Conservation (phyloP, 163 green algal species). For the Chloromonas sp. region DNA sequence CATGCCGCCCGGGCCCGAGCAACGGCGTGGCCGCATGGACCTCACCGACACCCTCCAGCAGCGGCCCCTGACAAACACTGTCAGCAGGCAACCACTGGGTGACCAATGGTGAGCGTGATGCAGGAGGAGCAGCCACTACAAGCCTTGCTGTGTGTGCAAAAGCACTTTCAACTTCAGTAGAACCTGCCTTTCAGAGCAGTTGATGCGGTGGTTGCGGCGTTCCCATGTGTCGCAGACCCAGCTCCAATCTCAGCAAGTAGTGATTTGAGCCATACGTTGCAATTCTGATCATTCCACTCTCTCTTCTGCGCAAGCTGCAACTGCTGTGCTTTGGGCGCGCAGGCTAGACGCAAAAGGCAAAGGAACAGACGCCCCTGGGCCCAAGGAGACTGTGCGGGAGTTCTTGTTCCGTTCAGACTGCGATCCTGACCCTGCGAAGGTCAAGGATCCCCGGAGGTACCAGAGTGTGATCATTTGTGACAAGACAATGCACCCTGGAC, state of each 20-base stretch:
- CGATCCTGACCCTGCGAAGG: background rate
- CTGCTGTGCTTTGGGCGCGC: background rate
- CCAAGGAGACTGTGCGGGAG: background rate
- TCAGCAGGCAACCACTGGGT: background rate
- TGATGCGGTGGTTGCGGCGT: background rate
- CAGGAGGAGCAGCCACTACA: background rate
- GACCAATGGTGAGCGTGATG: constrained; percentile 3
- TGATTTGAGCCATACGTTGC: no score
- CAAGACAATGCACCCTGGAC: background rate
- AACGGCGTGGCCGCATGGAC: background rate
- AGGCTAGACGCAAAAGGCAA: constrained; percentile 20
- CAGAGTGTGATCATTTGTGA: background rate
- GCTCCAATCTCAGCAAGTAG: no score
- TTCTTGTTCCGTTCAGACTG: background rate
- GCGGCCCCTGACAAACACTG: no score
- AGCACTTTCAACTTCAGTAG: background rate
- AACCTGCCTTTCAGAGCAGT: background rate
- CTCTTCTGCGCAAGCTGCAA: background rate
- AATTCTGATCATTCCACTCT: no score
- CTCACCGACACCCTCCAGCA: constrained; percentile 18
- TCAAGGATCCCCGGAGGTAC: background rate
- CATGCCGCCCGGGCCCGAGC: constrained; percentile 3
- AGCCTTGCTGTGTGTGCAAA: background rate
- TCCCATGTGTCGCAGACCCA: no score
- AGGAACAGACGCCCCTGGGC: background rate